Evolutionary conservation across 495 filamentous ascomycete species (phyloP).

Genomic region (Daldinia caldariorum): DNA sequence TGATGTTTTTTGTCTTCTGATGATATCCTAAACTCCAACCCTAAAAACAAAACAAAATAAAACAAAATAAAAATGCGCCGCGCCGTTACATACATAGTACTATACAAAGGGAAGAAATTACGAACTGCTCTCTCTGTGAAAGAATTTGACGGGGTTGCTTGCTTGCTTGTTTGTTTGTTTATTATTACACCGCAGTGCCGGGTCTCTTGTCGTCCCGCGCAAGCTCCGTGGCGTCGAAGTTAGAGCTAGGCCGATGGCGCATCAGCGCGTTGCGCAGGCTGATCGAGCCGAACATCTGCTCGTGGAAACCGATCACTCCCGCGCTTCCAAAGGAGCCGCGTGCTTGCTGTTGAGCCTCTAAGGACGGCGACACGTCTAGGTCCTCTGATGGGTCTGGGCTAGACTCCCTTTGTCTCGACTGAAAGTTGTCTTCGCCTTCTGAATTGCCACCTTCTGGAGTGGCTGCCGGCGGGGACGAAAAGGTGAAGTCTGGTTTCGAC

Average conservation of each 20-base stretch:
- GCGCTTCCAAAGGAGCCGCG: slow-evolving; percentile 49
- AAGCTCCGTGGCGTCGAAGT: not conserved
- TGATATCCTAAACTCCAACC: not conserved
- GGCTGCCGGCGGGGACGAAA: slow-evolving; percentile 36
- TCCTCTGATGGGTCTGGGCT: slow-evolving; percentile 38
- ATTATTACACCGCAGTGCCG: slow-evolving; percentile 25
- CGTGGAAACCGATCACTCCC: slow-evolving; percentile 54
- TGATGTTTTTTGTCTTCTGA: not conserved
- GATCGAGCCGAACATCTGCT: slow-evolving; percentile 47
- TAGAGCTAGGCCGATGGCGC: slow-evolving; percentile 23
- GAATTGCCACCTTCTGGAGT: slow-evolving; percentile 15
- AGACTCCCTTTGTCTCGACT: not conserved
- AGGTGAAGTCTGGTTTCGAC: slow-evolving; percentile 44
- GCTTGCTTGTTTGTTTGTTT: no score
- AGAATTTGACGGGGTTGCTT: not conserved
- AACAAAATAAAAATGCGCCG: no score
- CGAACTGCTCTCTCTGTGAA: not conserved
- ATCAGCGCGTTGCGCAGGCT: slow-evolving; percentile 50
- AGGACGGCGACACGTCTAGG: not conserved
- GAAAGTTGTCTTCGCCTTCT: slow-evolving; percentile 11
- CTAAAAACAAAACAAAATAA: not conserved
- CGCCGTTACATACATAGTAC: not conserved
- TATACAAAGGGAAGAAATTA: slow-evolving; percentile 6
- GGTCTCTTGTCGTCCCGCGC: slow-evolving; percentile 24
- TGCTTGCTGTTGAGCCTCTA: slow-evolving; percentile 8